A percentile compares a stretch with the other conserved stretches of the same genome.
Evolutionary conservation across 2,329 filamentous ascomycete genomes (phyloP).

Genomic region (Aspergillus clavatus): DNA sequence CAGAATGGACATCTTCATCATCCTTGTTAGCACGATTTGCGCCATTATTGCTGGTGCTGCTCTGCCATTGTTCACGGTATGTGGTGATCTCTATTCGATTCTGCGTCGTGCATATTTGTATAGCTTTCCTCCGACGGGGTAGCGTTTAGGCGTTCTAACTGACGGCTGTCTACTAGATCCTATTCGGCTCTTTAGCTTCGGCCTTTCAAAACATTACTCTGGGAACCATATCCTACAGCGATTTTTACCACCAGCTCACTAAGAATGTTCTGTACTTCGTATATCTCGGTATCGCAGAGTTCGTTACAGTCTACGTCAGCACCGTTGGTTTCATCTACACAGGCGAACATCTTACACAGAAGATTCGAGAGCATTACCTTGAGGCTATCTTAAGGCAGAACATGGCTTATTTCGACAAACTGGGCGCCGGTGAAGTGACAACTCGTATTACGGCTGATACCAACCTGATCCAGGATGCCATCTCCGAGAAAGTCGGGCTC

Average conservation of each 20-base stretch:
- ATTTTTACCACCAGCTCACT: slow-evolving; percentile 58
- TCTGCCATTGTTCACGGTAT: slow-evolving; percentile 71
- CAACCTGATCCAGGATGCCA: slow-evolving; percentile 87
- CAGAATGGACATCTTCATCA: slow-evolving; percentile 59
- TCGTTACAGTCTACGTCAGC: slow-evolving; percentile 69
- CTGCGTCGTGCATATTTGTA: background rate
- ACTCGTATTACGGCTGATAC: slow-evolving; percentile 92
- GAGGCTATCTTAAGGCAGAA: slow-evolving; percentile 80
- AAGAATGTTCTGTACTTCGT: slow-evolving; percentile 74
- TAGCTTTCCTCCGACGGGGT: too few relatives aligned
- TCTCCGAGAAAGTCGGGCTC: slow-evolving; percentile 82
- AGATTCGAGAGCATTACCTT: slow-evolving; percentile 79
- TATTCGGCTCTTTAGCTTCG: slow-evolving; percentile 72
- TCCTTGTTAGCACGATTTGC: slow-evolving; percentile 56
- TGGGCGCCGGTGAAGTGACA: slow-evolving; percentile 88
- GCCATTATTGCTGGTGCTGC: slow-evolving; percentile 70
- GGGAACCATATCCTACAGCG: slow-evolving; percentile 43
- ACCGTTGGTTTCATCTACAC: slow-evolving; percentile 89
- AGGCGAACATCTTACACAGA: slow-evolving; percentile 71
- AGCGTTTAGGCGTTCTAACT: slow-evolving; percentile 12
- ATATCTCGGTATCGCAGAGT: slow-evolving; percentile 77
- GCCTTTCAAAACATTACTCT: slow-evolving; percentile 64
- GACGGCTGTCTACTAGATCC: slow-evolving; percentile 32
- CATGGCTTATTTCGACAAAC: slow-evolving; percentile 87
- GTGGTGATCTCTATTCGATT: slow-evolving; percentile 9